phyloP scores from a whole-genome alignment of 371 early-diverging fungal genomes.

The Lichtheimia corymbifera region DNA sequence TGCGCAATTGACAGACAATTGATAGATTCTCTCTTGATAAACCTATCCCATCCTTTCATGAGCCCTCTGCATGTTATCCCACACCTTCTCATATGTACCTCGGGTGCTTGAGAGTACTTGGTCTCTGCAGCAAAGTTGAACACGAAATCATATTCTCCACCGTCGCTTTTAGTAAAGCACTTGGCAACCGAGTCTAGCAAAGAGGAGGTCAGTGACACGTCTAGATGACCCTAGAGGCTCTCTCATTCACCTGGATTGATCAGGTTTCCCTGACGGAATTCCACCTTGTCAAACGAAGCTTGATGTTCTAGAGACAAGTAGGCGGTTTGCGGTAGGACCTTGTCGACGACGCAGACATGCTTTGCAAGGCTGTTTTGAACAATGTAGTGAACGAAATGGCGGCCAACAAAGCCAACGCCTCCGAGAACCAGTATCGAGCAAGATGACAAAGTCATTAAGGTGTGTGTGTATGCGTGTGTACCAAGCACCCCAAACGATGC shows the following conservation, averaged over 20 bases:
- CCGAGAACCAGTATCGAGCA: constrained; percentile 71
- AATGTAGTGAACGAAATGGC: constrained; percentile 76
- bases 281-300: constrained; percentile 69
- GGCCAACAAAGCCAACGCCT: constrained; percentile 87
- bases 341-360: constrained; percentile 87
- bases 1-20: constrained; percentile 73
- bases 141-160: constrained; percentile 78
- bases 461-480: not conserved
- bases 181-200: constrained; percentile 66
- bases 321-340: constrained; percentile 85
- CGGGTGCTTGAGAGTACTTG: constrained; percentile 84
- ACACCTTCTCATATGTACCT: constrained; percentile 40
- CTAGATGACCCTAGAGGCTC: not conserved
- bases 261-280: constrained; percentile 85
- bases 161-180: constrained; percentile 71
- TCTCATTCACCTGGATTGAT: constrained; percentile 64
- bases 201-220: constrained; percentile 1
- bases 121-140: constrained; percentile 92
- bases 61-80: not conserved
- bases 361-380: constrained; percentile 65
- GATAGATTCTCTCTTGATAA: constrained; percentile 84
- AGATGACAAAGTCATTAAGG: constrained; percentile 12
- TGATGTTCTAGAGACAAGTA: constrained; percentile 70
- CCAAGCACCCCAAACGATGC: too few relatives aligned
- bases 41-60: constrained; percentile 34